Evolutionary conservation across 768 basidiomycete species (phyloP).

Genomic region (Trametopsis cervina): DNA sequence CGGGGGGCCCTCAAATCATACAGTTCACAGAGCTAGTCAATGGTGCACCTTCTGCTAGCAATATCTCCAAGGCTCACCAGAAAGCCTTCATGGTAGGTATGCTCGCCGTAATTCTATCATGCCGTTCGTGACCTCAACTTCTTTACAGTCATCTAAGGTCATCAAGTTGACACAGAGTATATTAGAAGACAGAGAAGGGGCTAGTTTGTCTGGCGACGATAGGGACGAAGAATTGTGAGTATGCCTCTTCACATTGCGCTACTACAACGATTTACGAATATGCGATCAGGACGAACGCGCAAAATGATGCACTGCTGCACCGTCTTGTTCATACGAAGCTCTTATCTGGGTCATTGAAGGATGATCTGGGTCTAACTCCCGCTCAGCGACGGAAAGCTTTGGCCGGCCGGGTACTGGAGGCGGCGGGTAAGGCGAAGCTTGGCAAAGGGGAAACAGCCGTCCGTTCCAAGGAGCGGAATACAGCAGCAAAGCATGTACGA

Average conservation of each 20-base stretch:
- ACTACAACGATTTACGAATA: neutral
- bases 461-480: conserved; percentile 56
- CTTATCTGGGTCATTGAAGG: conserved; percentile 64
- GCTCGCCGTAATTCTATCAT: neutral
- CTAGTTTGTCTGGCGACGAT: conserved; percentile 31
- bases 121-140: neutral
- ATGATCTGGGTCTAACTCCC: conserved; percentile 52
- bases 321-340: conserved; percentile 75
- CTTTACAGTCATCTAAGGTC: conserved; percentile 67
- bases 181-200: conserved; percentile 10
- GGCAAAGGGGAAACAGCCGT: conserved; percentile 68
- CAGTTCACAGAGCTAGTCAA: conserved; percentile 42
- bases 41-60: conserved; percentile 17
- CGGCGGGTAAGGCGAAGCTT: conserved; percentile 58
- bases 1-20: conserved; percentile 37
- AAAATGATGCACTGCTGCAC: conserved; percentile 76
- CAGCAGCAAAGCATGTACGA: conserved; percentile 64
- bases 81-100: conserved; percentile 71
- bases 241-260: neutral
- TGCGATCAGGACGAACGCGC: conserved; percentile 52
- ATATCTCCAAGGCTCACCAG: conserved; percentile 35
- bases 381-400: conserved; percentile 70
- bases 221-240: conserved; percentile 50
- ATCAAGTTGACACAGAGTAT: conserved; percentile 44
- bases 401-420: conserved; percentile 70